A percentile compares a stretch with the other conserved stretches of the same genome.
Evolutionary conservation across 768 basidiomycete species (phyloP).

Genomic region (Zangia roseola): DNA sequence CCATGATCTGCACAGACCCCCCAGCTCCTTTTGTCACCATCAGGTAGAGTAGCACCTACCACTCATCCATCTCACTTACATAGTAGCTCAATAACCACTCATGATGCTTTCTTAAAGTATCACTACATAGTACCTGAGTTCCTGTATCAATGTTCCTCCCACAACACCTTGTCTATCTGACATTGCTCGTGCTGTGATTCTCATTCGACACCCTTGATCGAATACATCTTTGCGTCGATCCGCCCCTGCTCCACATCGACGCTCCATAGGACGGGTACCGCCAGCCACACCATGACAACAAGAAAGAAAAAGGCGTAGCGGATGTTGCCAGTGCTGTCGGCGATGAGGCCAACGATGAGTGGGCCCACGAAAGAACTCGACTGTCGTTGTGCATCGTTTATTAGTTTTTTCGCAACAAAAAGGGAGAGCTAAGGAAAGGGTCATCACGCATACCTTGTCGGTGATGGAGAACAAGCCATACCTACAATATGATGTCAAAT

Average conservation of each 20-base stretch:
- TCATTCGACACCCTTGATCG: constrained; percentile 4
- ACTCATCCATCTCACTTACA: too few species aligned
- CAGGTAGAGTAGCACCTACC: too few species aligned
- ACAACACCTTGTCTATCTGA: too few species aligned
- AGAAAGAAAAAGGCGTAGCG: constrained; percentile 91
- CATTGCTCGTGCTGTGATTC: too few species aligned
- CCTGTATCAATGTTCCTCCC: too few species aligned
- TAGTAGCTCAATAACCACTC: too few species aligned
- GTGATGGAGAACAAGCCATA: constrained; percentile 88
- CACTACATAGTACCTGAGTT: too few species aligned
- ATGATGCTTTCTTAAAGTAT: too few species aligned
- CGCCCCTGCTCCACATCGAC: constrained; percentile 72
- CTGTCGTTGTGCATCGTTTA: constrained; percentile 45
- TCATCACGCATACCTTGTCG: constrained; percentile 58
- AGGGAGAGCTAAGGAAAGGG: neutral
- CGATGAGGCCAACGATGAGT: constrained; percentile 81
- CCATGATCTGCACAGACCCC: too few species aligned
- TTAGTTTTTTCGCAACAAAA: neutral
- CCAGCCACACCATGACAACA: constrained; percentile 73
- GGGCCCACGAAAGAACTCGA: constrained; percentile 93
- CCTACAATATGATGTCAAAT: constrained; percentile 25
- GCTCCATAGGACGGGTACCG: constrained; percentile 69
- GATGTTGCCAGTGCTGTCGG: constrained; percentile 88
- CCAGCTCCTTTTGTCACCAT: too few species aligned
- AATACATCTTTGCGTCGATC: constrained; percentile 44